Base-by-base conservation (phyloP, 2,329 filamentous ascomycete species). In the Penicillium aurantiogriseum region DNA sequence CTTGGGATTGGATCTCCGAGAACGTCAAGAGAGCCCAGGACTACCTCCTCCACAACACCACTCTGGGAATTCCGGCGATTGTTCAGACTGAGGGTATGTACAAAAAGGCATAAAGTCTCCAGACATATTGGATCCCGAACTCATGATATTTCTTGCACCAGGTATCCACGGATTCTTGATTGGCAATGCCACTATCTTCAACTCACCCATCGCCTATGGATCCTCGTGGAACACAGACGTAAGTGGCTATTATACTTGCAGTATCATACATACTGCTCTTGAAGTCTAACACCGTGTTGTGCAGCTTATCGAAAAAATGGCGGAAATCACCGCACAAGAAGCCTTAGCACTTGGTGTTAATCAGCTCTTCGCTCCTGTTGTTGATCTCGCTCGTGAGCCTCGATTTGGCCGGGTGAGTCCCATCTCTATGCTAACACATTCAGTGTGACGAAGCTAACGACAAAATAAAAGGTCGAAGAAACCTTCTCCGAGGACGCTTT, bases 171-270 rank as follows among this genome's bases (percentile, higher is more conserved):
- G 88, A 1, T 86, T 91, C 63, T 77, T 90, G 33, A 82, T 88
- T 43, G 82, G 83, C 10, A 91, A 91, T 69, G 88, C 87, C 3
- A 91, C 89, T 1, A 89, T 91, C 58, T 92, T 91, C 78, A 91
- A 91, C 73, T 89, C 86, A 1, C 88, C 89, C 0, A 90, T 91
- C 63, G 88, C 79, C 8, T 84, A 88, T 52, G 88, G 84, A 17
- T 90, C 87, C 67, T 88, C 88, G 0, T 91, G 86, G 77, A 89
- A 91, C 68, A 82, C 83, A 0, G 79, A 80, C 38, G 73, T 75
- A 62, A 54, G 63, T 31, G 35, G 25, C 13, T 31, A 36, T 11
- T 40, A 3, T 15, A 15, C 10, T 5, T 25, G 13, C 15, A 13
- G 2, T 2, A 10, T 33, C 15, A 15, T 33, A 25, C 9, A 45